Base-by-base conservation (phyloP, 179 eudicot genomes). In the Vitellaria paradoxa region DNA sequence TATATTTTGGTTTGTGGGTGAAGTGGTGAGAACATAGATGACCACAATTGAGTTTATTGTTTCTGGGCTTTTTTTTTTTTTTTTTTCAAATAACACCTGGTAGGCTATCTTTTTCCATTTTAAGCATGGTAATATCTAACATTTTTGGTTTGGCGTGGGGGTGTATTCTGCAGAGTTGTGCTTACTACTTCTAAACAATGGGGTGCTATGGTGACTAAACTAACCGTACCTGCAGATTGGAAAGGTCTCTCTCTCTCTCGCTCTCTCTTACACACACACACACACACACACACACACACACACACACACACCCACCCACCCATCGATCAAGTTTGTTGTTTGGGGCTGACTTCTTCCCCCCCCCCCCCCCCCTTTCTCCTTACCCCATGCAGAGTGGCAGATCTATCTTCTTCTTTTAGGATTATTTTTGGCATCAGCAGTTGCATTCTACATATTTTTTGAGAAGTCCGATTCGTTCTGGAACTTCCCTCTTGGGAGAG, bases 201-300 rank as follows among this genome's bases (percentile, higher is more conserved):
- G 99, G 98, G 99, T 57, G 91, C 86, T 46, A 85, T 89, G 91
- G 88, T 89, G 84, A 91, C 99, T 65, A 91, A 90, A 86, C 87
- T 93, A 72, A 88, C 85, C 69, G 99, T 96, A 82, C 94, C 98
- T 30, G 90, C 86, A 75, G 99, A 96, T 82, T 96, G 99, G 99
- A 96, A 96, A 96, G 99, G 99, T 95, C 72, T 69, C 72, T 53
- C 65, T 73, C 65, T 84, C 72, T 53, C 65, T 73, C 65, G 83
- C 69, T 59, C 70, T 24, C 47, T 17, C 65, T n/a, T 5, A 45
- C 4, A 42, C 7, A 7, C 1, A 74, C n/a, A n/a, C n/a, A n/a
- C n/a, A n/a, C n/a, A n/a, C n/a, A n/a, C n/a, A n/a, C n/a, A n/a
- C n/a, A n/a, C n/a, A n/a, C n/a, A n/a, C n/a, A n/a, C n/a, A n/a